Percentiles rank a stretch among this genome's conserved stretches.
Evolutionary conservation across 495 filamentous ascomycete species (phyloP).

Genomic region (Hypoxylon perforatum): DNA sequence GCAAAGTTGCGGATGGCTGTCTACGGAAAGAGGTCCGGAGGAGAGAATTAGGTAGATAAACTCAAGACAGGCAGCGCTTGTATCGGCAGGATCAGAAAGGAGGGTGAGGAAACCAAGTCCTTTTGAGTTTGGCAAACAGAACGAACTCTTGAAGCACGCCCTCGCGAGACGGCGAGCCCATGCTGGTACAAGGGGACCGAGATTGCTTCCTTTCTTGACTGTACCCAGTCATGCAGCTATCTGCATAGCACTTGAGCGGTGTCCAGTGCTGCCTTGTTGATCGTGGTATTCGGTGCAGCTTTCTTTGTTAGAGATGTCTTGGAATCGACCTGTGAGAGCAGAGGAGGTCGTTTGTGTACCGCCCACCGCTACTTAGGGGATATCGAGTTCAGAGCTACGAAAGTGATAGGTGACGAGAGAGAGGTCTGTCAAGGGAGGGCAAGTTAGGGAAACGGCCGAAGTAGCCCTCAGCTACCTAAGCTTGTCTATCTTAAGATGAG

Average conservation of each 20-base stretch:
- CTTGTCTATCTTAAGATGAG: constrained; percentile 15
- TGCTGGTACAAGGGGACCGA: constrained; percentile 53
- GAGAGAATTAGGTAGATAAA: constrained; percentile 40
- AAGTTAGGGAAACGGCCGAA: constrained; percentile 21
- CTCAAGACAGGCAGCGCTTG: constrained; percentile 51
- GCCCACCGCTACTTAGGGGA: constrained; percentile 58
- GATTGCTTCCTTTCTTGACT: constrained; percentile 52
- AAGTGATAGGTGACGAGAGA: constrained; percentile 54
- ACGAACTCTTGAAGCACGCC: constrained; percentile 41
- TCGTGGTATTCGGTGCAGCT: constrained; percentile 54
- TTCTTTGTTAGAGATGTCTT: constrained; percentile 57
- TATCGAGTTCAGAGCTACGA: constrained; percentile 53
- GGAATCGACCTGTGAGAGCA: constrained; percentile 58
- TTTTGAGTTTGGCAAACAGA: constrained; percentile 51
- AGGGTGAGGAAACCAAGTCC: constrained; percentile 40
- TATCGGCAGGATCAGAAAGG: constrained; percentile 41
- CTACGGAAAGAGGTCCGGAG: constrained; percentile 35
- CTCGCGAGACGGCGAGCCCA: constrained; percentile 46
- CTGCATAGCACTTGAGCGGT: constrained; percentile 51
- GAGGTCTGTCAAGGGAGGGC: constrained; percentile 20
- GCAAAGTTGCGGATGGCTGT: constrained; percentile 40
- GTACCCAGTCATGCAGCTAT: constrained; percentile 50
- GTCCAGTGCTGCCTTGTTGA: constrained; percentile 48
- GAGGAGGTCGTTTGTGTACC: constrained; percentile 53
- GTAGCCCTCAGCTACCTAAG: constrained; percentile 6